Evolutionary conservation across 164 flowering plant species (phyloP).

Genomic region (Annona cherimola): DNA sequence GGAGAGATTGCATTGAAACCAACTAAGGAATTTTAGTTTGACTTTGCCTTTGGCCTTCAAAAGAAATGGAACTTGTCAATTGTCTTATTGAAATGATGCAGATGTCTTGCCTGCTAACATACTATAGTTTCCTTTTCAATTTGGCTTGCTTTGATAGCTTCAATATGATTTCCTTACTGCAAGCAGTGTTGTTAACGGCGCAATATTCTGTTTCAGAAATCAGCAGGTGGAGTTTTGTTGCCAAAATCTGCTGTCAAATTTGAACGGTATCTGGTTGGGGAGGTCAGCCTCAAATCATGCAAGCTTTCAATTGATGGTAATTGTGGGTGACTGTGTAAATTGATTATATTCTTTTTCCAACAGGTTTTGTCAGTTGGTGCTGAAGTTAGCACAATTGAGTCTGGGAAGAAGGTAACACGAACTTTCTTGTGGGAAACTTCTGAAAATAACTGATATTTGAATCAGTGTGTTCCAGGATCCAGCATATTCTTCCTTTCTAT

Average conservation of each 20-base stretch:
- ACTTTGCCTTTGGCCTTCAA: background rate
- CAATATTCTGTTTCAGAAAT: constrained; percentile 47
- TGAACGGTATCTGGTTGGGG: constrained; percentile 84
- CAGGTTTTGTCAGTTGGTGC: constrained; percentile 81
- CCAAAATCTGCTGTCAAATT: constrained; percentile 97
- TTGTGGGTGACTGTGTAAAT: background rate
- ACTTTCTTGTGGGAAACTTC: background rate
- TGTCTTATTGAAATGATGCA: background rate
- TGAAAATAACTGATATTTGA: background rate
- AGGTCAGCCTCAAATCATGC: constrained; percentile 36
- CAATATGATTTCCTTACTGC: background rate
- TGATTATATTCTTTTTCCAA: background rate
- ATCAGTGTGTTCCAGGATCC: no score
- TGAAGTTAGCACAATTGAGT: constrained; percentile 58
- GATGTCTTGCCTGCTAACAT: background rate
- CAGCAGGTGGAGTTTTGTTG: constrained; percentile 92
- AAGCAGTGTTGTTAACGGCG: background rate
- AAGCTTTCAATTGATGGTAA: background rate
- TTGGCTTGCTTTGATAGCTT: background rate
- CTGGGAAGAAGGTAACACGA: constrained; percentile 74
- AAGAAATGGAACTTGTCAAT: background rate
- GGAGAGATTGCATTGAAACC: background rate
- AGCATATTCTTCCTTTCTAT: no score
- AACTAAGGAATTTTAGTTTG: background rate
- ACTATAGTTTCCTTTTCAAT: background rate